Conservation (phyloP, 2,329 filamentous ascomycete genomes). For the Ceratocystis ficicola region DNA sequence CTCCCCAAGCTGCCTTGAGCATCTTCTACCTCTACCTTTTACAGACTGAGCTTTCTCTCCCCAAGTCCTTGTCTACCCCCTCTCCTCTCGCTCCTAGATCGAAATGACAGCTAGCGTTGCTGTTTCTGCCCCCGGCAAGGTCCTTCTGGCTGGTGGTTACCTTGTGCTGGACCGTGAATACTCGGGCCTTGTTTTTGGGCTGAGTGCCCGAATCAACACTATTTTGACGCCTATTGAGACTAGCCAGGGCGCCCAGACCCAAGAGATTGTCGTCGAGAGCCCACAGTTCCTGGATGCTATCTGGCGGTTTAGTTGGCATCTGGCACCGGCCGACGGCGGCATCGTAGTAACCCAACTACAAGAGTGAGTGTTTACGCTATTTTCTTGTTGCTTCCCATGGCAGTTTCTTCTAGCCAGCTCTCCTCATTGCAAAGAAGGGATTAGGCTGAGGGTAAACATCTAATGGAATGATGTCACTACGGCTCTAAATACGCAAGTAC, state of each 20-base stretch:
- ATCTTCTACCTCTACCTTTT: too few species aligned
- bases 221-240: conserved; percentile 45
- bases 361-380: conserved; percentile 45
- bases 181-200: conserved; percentile 60
- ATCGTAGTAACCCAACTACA: conserved; percentile 69
- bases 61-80: background rate
- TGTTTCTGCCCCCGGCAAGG: conserved; percentile 90
- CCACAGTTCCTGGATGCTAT: conserved; percentile 80
- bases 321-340: conserved; percentile 59
- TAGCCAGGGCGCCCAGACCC: conserved; percentile 50
- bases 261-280: conserved; percentile 73
- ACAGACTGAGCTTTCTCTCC: background rate
- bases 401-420: background rate
- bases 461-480: too few species aligned
- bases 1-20: background rate
- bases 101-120: conserved; percentile 30
- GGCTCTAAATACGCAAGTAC: too few species aligned
- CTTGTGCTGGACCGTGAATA: conserved; percentile 81
- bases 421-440: too few species aligned
- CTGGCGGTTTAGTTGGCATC: conserved; percentile 76
- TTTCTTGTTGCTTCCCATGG: background rate
- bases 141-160: conserved; percentile 87
- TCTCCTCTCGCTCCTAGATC: background rate
- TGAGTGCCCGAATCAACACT: conserved; percentile 56
- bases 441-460: too few species aligned